Percentiles rank a stretch among this genome's conserved stretches.
Evolutionary conservation across 768 basidiomycete genomes (phyloP).

Genomic region (Boletellus ananas): DNA sequence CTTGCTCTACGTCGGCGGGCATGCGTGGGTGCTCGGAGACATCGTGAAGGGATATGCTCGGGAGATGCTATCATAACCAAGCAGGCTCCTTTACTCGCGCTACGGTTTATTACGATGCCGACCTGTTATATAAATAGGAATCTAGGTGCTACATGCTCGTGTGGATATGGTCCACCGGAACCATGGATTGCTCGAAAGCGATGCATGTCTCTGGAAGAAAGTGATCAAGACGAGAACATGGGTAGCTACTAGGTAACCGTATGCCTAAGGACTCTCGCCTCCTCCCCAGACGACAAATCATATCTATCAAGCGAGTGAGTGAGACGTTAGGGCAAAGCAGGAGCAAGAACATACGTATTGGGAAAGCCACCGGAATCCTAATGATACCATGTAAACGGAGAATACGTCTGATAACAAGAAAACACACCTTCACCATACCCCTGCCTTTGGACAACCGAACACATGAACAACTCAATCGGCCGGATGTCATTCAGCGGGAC

Average conservation of each 20-base stretch:
- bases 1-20: constrained; percentile 67
- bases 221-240: constrained; percentile 15
- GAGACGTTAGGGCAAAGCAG: neutral
- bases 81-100: neutral
- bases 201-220: constrained; percentile 10
- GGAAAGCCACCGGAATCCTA: constrained; percentile 92
- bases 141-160: constrained; percentile 20
- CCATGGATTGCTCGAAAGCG: constrained; percentile 11
- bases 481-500: constrained; percentile 95
- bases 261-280: constrained; percentile 9
- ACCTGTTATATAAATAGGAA: constrained; percentile 14
- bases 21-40: constrained; percentile 73
- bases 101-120: neutral
- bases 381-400: constrained; percentile 3
- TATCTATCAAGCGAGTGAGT: constrained; percentile 23
- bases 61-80: neutral
- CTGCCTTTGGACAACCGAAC: constrained; percentile 97
- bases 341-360: constrained; percentile 73
- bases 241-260: constrained; percentile 26
- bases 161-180: constrained; percentile 7
- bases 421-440: constrained; percentile 90
- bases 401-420: neutral
- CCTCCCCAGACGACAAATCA: constrained; percentile 9
- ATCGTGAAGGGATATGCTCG: constrained; percentile 50
- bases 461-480: constrained; percentile 99